A percentile compares a stretch with the other conserved stretches of the same genome.
Conservation (phyloP, 306 rosid species). For the Betula pendula region DNA sequence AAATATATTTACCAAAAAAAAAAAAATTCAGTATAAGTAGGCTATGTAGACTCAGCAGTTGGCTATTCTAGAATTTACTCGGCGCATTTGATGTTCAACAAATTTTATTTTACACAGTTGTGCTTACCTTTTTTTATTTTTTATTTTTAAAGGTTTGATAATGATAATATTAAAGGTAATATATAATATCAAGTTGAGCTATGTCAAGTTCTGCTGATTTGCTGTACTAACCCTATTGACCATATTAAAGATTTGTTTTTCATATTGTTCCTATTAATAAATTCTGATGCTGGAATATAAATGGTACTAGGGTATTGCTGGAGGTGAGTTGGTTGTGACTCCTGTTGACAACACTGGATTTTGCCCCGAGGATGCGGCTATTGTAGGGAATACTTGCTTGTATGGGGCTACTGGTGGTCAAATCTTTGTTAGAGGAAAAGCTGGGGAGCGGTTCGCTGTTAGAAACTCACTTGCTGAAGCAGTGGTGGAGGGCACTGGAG, state of each 20-base stretch:
- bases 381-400: slow-evolving; percentile 97
- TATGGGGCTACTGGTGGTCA: slow-evolving; percentile 99
- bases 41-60: background rate
- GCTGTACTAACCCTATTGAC: background rate
- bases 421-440: slow-evolving; percentile 88
- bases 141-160: background rate
- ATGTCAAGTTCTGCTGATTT: background rate
- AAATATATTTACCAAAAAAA: background rate
- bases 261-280: background rate
- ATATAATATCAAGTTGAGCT: background rate
- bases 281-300: slow-evolving; percentile 36
- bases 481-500: slow-evolving; percentile 98
- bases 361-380: slow-evolving; percentile 89
- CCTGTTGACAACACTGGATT: slow-evolving; percentile 85
- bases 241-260: background rate
- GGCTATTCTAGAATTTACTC: background rate
- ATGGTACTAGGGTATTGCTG: slow-evolving; percentile 82
- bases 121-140: background rate
- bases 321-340: slow-evolving; percentile 89
- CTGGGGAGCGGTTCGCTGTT: slow-evolving; percentile 97
- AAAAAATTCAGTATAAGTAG: background rate
- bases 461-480: slow-evolving; percentile 98
- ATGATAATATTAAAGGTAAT: background rate
- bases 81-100: background rate
- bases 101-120: background rate